A percentile compares a stretch with the other conserved stretches of the same genome.
Evolutionary conservation across 208 protist genomes (phyloP).

Genomic region (Leptomonas seymouri): DNA sequence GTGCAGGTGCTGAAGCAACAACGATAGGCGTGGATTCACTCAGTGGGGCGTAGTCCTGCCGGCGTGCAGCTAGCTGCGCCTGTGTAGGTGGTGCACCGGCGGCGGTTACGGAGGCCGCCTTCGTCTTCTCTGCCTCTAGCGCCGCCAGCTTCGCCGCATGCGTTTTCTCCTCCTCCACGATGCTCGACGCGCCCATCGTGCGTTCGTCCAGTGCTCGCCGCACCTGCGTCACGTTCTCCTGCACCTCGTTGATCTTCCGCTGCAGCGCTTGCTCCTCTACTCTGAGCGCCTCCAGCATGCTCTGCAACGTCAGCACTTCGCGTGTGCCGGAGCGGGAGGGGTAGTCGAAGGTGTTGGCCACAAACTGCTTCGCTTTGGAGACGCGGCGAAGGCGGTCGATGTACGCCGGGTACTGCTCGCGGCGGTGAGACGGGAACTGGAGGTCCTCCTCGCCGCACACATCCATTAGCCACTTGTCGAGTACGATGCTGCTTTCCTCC

Average conservation of each 20-base stretch:
- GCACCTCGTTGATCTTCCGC: constrained; percentile 18
- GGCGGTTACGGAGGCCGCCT: not conserved
- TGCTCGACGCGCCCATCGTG: constrained; percentile 33
- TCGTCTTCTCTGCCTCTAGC: not conserved
- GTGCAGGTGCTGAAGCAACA: not conserved
- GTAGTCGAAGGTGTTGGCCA: constrained; percentile 51
- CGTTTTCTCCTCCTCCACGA: constrained; percentile 22
- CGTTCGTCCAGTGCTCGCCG: constrained; percentile 37
- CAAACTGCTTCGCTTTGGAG: constrained; percentile 28
- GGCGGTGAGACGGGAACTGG: constrained; percentile 62
- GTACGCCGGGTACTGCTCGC: constrained; percentile 43
- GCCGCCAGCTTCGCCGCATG: constrained; percentile 8
- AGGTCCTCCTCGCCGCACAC: constrained; percentile 58
- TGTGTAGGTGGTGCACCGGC: not conserved
- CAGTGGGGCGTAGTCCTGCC: constrained; percentile 12
- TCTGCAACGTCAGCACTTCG: constrained; percentile 59
- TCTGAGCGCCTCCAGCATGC: constrained; percentile 36
- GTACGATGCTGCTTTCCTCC: constrained; percentile 48
- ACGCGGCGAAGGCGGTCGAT: constrained; percentile 30
- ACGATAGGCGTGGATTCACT: not conserved
- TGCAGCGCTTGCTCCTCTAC: constrained; percentile 25
- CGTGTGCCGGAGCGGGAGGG: constrained; percentile 52
- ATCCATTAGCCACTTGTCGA: constrained; percentile 69
- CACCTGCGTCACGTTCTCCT: constrained; percentile 29
- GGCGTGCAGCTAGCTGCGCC: not conserved